phyloP scores from a whole-genome alignment of 202 grass and related monocot genomes.

The Panicum virgatum region DNA sequence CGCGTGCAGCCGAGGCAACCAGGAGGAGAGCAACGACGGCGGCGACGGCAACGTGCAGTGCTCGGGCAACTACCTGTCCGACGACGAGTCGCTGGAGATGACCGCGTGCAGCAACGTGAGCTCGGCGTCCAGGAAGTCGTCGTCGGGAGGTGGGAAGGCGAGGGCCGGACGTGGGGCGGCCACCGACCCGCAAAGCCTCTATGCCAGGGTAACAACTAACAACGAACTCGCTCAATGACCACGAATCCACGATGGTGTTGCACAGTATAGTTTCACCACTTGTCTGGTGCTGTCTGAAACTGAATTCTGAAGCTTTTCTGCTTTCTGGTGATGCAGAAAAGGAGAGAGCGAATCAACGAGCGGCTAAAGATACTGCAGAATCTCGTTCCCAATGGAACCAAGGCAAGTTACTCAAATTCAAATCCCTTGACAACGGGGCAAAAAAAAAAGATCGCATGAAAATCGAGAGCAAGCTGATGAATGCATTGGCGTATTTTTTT shows the following conservation, averaged over 20 bases:
- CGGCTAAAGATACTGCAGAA: conserved; percentile 75
- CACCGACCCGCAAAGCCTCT: conserved; percentile 89
- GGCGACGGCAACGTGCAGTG: conserved; percentile 51
- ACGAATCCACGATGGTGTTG: background rate
- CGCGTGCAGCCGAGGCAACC: conserved; percentile 38
- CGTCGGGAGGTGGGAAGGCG: conserved; percentile 51
- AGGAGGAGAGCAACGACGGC: conserved; percentile 52
- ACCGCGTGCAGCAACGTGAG: conserved; percentile 48
- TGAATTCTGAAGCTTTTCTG: conserved; percentile 24
- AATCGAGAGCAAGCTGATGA: background rate
- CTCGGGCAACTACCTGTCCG: conserved; percentile 65
- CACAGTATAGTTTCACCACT: background rate
- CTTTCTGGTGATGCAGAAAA: conserved; percentile 65
- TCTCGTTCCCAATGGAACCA: conserved; percentile 89
- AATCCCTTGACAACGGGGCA: background rate
- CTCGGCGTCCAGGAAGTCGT: conserved; percentile 59
- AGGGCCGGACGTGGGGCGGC: conserved; percentile 68
- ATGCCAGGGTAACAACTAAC: conserved; percentile 68
- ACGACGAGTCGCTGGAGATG: conserved; percentile 75
- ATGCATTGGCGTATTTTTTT: background rate
- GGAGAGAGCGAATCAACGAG: conserved; percentile 89
- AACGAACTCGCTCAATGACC: background rate
- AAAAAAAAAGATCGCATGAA: background rate
- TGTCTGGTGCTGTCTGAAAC: background rate
- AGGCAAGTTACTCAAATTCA: conserved; percentile 41